Evolutionary conservation across 805 yeast species (phyloP).

Genomic region (Ogataea glucozyma): DNA sequence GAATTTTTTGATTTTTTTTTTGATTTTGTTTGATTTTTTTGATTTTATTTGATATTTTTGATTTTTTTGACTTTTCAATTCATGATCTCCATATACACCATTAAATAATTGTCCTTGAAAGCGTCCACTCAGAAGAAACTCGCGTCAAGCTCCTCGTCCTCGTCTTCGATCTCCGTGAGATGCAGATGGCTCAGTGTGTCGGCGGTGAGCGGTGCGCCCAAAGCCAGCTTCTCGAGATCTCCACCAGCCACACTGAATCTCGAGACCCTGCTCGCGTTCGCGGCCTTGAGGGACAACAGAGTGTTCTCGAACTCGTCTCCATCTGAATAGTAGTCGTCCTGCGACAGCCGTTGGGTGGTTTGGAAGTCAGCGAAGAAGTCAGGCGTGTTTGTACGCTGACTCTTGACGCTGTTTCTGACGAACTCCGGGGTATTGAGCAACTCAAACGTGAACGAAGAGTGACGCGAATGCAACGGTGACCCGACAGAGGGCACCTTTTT

Average conservation of each 20-base stretch:
- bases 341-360: not conserved
- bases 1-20: conserved; percentile 1
- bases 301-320: conserved; percentile 24
- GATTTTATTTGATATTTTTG: conserved; percentile 2
- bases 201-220: conserved; percentile 8
- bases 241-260: conserved; percentile 26
- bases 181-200: conserved; percentile 16
- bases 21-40: not conserved
- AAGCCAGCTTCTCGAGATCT: conserved; percentile 17
- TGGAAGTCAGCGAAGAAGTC: conserved; percentile 12
- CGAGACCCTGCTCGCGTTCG: conserved; percentile 28
- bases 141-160: conserved; percentile 13
- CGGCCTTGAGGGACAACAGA: conserved; percentile 29
- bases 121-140: not conserved
- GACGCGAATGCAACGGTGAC: conserved; percentile 28
- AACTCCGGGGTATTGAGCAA: conserved; percentile 22
- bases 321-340: conserved; percentile 17
- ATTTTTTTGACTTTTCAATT: not conserved
- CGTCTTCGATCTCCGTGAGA: conserved; percentile 16
- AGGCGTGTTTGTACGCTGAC: conserved; percentile 1
- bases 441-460: conserved; percentile 31
- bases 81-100: not conserved
- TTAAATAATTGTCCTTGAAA: conserved; percentile 1
- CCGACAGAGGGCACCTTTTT: conserved; percentile 24
- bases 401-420: conserved; percentile 4